Conservation (phyloP, 2,329 filamentous ascomycete species). For the Fonsecaea monophora region DNA sequence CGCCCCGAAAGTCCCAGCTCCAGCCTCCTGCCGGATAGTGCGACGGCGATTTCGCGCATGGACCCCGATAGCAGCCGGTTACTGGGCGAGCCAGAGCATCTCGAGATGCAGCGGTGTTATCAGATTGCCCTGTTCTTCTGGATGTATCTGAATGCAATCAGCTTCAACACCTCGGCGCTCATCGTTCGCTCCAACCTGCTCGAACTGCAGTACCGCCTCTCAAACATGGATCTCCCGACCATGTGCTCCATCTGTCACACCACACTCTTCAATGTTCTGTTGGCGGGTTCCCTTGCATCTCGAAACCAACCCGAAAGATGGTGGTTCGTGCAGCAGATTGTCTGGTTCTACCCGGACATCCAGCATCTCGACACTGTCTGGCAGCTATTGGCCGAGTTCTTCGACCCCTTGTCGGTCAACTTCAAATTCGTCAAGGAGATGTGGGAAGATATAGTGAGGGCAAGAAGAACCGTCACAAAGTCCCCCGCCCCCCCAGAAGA, state of each 20-base stretch:
- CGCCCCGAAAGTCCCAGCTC: conserved; percentile 27
- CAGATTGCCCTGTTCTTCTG: conserved; percentile 35
- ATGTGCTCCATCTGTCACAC: conserved; percentile 14
- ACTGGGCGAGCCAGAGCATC: conserved; percentile 7
- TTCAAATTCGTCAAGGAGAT: conserved; percentile 25
- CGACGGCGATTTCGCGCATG: conserved; percentile 24
- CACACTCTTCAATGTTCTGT: conserved; percentile 32
- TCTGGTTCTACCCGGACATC: conserved; percentile 23
- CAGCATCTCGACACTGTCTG: conserved; percentile 27
- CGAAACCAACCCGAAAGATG: conserved; percentile 17
- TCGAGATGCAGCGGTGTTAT: conserved; percentile 31
- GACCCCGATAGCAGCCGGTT: conserved; percentile 20
- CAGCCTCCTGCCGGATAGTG: conserved; percentile 18
- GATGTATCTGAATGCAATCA: conserved; percentile 29
- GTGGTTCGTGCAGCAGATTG: conserved; percentile 29
- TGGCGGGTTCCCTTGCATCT: conserved; percentile 22
- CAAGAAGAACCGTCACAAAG: background rate
- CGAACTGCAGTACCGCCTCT: conserved; percentile 27
- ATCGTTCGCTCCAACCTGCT: conserved; percentile 27
- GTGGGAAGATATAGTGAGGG: conserved; percentile 24
- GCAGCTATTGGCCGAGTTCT: conserved; percentile 28
- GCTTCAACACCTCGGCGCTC: conserved; percentile 31
- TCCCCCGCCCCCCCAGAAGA: background rate
- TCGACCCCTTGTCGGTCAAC: conserved; percentile 28
- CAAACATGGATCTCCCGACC: conserved; percentile 23